Evolutionary conservation across 371 early-diverging fungal genomes (phyloP).

Genomic region (Entomophthora muscae): DNA sequence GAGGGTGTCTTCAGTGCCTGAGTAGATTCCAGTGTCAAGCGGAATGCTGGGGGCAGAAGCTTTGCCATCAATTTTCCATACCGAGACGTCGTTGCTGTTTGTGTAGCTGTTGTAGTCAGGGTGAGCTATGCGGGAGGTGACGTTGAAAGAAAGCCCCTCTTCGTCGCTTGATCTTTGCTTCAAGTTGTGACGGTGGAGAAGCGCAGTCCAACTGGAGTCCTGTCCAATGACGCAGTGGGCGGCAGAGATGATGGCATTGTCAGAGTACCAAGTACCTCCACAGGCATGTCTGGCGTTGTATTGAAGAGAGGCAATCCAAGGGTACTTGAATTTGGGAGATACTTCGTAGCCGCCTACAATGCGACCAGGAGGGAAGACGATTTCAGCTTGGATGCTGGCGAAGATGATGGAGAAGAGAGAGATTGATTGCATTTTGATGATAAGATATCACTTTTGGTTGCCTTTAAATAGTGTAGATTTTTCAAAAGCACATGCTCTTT

Average conservation of each 20-base stretch:
- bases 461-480: no score
- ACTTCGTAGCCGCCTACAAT: no score
- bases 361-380: no score
- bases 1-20: neutral
- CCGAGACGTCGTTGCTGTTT: neutral
- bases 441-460: no score
- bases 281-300: neutral
- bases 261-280: slow-evolving; percentile 3
- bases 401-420: no score
- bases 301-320: no score
- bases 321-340: neutral
- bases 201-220: neutral
- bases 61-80: neutral
- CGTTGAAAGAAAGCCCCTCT: neutral
- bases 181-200: slow-evolving; percentile 3
- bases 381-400: no score
- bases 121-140: neutral
- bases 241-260: no score
- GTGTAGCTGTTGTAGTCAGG: neutral
- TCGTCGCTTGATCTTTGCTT: neutral
- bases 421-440: no score
- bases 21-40: neutral
- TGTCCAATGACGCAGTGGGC: no score
- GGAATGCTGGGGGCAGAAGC: neutral
- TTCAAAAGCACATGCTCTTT: no score